Conservation (phyloP, 495 filamentous ascomycete genomes). For the Xylaria flabelliformis region DNA sequence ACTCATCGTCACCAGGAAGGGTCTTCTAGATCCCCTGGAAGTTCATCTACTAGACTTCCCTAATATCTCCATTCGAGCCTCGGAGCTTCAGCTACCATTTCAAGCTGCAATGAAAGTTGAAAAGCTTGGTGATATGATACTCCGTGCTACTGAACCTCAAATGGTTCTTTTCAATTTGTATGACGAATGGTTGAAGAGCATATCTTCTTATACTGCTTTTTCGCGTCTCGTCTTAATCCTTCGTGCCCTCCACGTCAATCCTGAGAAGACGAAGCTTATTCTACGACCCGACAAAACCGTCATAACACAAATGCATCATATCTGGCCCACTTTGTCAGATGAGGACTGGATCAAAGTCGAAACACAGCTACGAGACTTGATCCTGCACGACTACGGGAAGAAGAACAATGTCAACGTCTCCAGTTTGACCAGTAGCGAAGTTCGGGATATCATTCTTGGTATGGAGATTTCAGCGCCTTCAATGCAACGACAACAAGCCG, state of each 20-base stretch:
- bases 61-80: conserved; percentile 98
- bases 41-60: conserved; percentile 98
- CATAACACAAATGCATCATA: conserved; percentile 98
- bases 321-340: conserved; percentile 94
- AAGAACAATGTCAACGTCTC: conserved; percentile 99
- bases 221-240: conserved; percentile 95
- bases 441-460: conserved; percentile 97
- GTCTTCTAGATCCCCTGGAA: conserved; percentile 95
- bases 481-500: conserved; percentile 97
- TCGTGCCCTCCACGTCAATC: conserved; percentile 94
- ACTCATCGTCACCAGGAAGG: conserved; percentile 97
- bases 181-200: conserved; percentile 98
- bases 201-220: conserved; percentile 98
- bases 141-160: conserved; percentile 95
- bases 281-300: conserved; percentile 98
- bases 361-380: conserved; percentile 92
- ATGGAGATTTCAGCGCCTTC: conserved; percentile 99
- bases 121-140: conserved; percentile 98
- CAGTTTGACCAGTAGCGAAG: conserved; percentile 93
- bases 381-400: conserved; percentile 98
- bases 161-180: conserved; percentile 99
- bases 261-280: conserved; percentile 97
- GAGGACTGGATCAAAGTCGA: conserved; percentile 99
- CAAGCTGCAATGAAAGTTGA: conserved; percentile 99
- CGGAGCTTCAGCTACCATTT: conserved; percentile 97